Evolutionary conservation across 2,329 filamentous ascomycete species (phyloP).

Genomic region (Coniochaeta prunicola): DNA sequence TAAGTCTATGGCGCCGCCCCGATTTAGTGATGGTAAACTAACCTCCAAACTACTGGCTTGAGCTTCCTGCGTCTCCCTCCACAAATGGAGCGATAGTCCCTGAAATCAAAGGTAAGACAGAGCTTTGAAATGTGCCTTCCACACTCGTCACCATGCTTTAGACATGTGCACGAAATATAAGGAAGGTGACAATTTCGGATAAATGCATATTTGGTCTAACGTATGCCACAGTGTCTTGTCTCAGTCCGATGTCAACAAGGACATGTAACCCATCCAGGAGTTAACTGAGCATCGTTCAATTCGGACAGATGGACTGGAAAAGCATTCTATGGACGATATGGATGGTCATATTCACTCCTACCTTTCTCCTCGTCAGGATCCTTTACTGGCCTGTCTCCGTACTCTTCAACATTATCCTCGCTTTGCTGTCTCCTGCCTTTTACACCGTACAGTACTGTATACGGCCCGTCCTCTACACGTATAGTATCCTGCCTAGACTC

Average conservation of each 20-base stretch:
- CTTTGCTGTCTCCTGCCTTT: conserved; percentile 27
- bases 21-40: too few relatives aligned
- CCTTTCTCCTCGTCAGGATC: neutral
- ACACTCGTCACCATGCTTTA: too few relatives aligned
- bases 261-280: neutral
- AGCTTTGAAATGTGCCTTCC: too few relatives aligned
- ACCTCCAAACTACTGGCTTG: too few relatives aligned
- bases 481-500: conserved; percentile 18
- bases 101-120: too few relatives aligned
- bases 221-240: neutral
- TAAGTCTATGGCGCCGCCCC: neutral
- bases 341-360: neutral
- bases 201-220: neutral
- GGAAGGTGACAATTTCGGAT: too few relatives aligned
- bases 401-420: conserved; percentile 6
- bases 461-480: conserved; percentile 18
- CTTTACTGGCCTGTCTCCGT: conserved; percentile 14
- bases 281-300: neutral
- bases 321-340: neutral
- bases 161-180: too few relatives aligned
- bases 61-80: too few relatives aligned
- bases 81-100: too few relatives aligned
- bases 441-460: conserved; percentile 22
- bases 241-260: neutral
- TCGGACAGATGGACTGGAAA: neutral